phyloP scores from a whole-genome alignment of 2,329 filamentous ascomycete species.

The Pyrenochaeta sp. region DNA sequence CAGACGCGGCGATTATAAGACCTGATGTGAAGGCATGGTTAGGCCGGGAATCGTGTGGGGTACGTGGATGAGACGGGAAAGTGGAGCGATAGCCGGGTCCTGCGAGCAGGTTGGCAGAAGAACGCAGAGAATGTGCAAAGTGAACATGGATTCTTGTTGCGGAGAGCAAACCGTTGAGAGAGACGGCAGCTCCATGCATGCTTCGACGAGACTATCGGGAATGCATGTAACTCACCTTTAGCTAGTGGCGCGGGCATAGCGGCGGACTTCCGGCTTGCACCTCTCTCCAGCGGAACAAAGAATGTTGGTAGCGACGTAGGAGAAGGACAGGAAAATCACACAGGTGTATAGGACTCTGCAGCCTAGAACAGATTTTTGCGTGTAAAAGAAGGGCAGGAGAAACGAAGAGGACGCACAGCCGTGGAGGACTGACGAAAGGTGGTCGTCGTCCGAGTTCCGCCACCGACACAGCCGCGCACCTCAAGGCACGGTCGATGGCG shows the following conservation, averaged over 20 bases:
- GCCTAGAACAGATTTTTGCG: too few relatives aligned
- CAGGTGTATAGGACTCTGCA: not conserved
- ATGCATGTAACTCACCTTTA: slow-evolving; percentile 41
- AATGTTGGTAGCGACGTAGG: not conserved
- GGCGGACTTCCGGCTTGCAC: slow-evolving; percentile 1
- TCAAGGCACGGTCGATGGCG: not conserved
- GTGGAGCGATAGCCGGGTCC: slow-evolving; percentile 31
- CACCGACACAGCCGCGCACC: slow-evolving; percentile 2
- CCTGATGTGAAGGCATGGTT: slow-evolving; percentile 54
- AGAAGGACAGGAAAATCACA: not conserved
- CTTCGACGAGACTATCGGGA: slow-evolving; percentile 19
- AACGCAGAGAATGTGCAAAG: slow-evolving; percentile 2
- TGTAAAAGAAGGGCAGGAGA: too few relatives aligned
- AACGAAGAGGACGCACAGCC: slow-evolving; percentile 1
- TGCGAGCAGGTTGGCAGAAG: slow-evolving; percentile 43
- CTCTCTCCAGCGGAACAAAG: not conserved
- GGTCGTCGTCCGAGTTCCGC: not conserved
- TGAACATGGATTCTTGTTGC: slow-evolving; percentile 7
- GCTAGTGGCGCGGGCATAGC: slow-evolving; percentile 52
- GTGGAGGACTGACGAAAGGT: too few relatives aligned
- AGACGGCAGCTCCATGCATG: slow-evolving; percentile 34
- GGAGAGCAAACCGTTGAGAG: slow-evolving; percentile 9
- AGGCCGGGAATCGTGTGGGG: slow-evolving; percentile 28
- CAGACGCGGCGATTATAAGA: slow-evolving; percentile 67
- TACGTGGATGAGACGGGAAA: slow-evolving; percentile 13